Evolutionary conservation across 2,329 filamentous ascomycete genomes (phyloP), one percentile per base, ranked within the genome.

Genomic region (Magnaporthales sp.): DNA sequence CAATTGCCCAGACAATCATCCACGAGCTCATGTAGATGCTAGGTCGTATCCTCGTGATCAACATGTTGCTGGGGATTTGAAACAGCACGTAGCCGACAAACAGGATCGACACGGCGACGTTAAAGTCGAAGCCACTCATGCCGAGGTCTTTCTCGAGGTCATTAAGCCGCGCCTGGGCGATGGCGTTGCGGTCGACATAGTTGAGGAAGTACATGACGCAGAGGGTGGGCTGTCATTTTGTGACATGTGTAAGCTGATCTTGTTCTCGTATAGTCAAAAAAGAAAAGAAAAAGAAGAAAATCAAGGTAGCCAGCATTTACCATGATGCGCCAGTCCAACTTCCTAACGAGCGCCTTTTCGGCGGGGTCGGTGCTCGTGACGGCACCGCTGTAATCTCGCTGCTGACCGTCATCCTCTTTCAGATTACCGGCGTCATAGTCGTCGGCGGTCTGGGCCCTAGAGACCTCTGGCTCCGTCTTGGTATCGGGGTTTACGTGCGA

Each of bases 121-220:
- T 75, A 67, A 80, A 82, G 67, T 82, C 73, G 15, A 75, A 73
- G 3, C 77, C 76, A 1, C 73, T 72, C 15, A 81, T 70, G 3
- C 74, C 72, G 26, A 83, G 70, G 54, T 83, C 81, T 0, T 75
- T 72, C 60, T 79, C 76, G 22, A 84, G 73, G 5, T 78, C 78
- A 8, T 79, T 79, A 30, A 84, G 70, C 65, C 76, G 73, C 1
- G 79, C 81, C 24, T 74, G 70, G 0, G 74, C 72, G 10, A 75
- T 67, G 24, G 72, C 73, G 30, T 75, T 75, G 1, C 74, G 70
- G 51, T 75, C 83, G 62, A 88, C 74, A 73, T 87, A 88, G 71
- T 88, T 89, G 75, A 88, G 76, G 68, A 88, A 84, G 70, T 88
- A 88, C 80, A 88, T 86, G 66, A 87, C 60, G 38, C 70, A 69